A percentile compares a stretch with the other conserved stretches of the same genome.
phyloP scores from a whole-genome alignment of 2,329 filamentous ascomycete genomes.

The Sclerotinia glacialis region DNA sequence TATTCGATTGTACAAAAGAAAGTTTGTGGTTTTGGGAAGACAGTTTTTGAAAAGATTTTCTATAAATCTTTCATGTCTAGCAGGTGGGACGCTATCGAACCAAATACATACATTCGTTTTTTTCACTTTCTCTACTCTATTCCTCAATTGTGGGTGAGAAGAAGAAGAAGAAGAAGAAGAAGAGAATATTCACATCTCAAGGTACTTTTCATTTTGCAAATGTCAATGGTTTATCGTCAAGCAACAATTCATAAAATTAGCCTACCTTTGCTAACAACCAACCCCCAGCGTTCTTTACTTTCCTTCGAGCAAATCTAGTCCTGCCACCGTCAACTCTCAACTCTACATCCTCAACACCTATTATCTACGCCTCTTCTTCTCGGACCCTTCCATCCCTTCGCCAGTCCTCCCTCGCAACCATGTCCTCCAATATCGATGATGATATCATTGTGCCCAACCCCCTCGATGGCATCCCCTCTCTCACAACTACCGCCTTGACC shows the following conservation, averaged over 20 bases:
- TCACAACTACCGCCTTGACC: constrained; percentile 59
- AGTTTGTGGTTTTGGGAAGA: neutral
- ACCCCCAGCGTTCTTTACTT: constrained; percentile 74
- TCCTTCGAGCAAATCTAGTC: constrained; percentile 75
- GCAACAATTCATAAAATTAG: neutral
- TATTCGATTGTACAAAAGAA: neutral
- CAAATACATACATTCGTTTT: neutral
- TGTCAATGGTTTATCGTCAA: neutral
- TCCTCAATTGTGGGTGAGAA: constrained; percentile 6
- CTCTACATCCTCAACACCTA: constrained; percentile 63
- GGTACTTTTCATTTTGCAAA: neutral
- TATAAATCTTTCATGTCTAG: neutral
- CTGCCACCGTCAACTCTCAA: constrained; percentile 51
- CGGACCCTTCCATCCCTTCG: constrained; percentile 41
- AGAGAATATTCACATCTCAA: constrained; percentile 2
- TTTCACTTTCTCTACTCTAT: neutral
- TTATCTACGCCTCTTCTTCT: constrained; percentile 53
- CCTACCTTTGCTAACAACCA: constrained; percentile 15
- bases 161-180: no score
- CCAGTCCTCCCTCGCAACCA: constrained; percentile 42
- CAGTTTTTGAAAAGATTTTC: neutral
- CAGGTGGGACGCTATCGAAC: neutral
- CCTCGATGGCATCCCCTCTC: constrained; percentile 55
- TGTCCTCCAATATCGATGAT: constrained; percentile 39
- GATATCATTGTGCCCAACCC: constrained; percentile 40